phyloP scores from a whole-genome alignment of 495 filamentous ascomycete genomes.

The Tuber aestivum region DNA sequence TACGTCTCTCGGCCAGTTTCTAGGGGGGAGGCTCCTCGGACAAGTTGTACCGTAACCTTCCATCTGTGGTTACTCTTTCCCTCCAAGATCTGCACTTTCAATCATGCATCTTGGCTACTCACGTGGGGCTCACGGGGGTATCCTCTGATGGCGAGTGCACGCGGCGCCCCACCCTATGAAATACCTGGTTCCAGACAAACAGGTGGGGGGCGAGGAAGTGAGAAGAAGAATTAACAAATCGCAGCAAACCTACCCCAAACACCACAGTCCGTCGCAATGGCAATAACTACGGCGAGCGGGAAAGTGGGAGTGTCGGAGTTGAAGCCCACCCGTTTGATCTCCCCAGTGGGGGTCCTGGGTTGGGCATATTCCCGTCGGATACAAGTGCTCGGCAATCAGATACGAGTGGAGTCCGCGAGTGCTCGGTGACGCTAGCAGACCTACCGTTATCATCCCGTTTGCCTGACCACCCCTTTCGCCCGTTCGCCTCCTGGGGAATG shows the following conservation, averaged over 20 bases:
- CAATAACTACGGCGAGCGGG: background rate
- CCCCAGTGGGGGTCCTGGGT: background rate
- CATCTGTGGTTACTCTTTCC: background rate
- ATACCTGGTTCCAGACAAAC: background rate
- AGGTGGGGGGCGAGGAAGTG: background rate
- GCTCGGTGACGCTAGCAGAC: too few species aligned
- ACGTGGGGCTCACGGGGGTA: background rate
- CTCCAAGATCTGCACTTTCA: background rate
- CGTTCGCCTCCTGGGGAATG: background rate
- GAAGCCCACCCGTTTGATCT: background rate
- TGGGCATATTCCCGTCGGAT: background rate
- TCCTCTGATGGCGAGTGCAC: background rate
- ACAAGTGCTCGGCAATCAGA: background rate
- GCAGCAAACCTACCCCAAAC: background rate
- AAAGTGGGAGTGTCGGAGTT: background rate
- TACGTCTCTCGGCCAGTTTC: background rate
- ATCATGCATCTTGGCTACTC: background rate
- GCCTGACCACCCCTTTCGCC: background rate
- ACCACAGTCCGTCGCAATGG: background rate
- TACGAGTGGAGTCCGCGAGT: too few species aligned
- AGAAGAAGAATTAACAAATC: background rate
- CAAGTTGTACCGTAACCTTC: background rate
- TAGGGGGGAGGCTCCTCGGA: background rate
- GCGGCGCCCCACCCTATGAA: background rate
- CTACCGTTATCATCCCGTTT: background rate